Percentiles rank a stretch among this genome's conserved stretches.
Evolutionary conservation across 139 green algal genomes (phyloP).

Genomic region (Picocystis salinarum): DNA sequence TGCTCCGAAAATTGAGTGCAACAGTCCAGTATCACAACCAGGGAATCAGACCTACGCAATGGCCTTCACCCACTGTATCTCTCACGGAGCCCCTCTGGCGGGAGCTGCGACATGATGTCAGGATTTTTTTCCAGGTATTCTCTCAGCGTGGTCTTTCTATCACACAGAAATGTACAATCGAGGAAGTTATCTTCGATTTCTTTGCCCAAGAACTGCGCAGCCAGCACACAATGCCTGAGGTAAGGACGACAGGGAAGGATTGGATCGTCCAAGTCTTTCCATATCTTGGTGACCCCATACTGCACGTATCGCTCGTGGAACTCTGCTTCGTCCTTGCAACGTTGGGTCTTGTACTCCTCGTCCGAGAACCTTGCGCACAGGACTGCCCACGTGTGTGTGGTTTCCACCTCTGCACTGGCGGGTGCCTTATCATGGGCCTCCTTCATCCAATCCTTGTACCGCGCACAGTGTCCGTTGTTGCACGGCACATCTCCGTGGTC

Average conservation of each 20-base stretch:
- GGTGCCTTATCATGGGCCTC: not conserved
- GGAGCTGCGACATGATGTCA: constrained; percentile 57
- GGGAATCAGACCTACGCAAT: no score
- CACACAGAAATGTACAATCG: constrained; percentile 58
- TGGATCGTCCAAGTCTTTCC: constrained; percentile 15
- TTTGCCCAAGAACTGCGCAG: constrained; percentile 33
- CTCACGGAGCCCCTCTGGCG: constrained; percentile 36
- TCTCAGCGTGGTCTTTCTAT: constrained; percentile 48
- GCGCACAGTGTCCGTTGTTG: no score
- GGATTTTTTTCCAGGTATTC: constrained; percentile 42
- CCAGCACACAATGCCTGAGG: constrained; percentile 71
- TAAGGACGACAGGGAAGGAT: constrained; percentile 53
- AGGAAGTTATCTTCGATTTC: constrained; percentile 53
- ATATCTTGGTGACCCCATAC: constrained; percentile 47
- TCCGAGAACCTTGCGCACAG: constrained; percentile 54
- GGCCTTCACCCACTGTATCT: constrained; percentile 64
- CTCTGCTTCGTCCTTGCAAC: constrained; percentile 30
- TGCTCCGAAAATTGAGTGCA: no score
- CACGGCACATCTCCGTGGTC: no score
- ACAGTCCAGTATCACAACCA: no score
- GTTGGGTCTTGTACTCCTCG: constrained; percentile 36
- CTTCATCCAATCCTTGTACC: no score
- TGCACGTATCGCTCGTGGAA: constrained; percentile 44
- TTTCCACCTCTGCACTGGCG: not conserved
- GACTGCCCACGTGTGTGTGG: constrained; percentile 13